A percentile compares a stretch with the other conserved stretches of the same genome.
Conservation (phyloP, 1,139 yeast genomes). For the Taphrina flavorubra region DNA sequence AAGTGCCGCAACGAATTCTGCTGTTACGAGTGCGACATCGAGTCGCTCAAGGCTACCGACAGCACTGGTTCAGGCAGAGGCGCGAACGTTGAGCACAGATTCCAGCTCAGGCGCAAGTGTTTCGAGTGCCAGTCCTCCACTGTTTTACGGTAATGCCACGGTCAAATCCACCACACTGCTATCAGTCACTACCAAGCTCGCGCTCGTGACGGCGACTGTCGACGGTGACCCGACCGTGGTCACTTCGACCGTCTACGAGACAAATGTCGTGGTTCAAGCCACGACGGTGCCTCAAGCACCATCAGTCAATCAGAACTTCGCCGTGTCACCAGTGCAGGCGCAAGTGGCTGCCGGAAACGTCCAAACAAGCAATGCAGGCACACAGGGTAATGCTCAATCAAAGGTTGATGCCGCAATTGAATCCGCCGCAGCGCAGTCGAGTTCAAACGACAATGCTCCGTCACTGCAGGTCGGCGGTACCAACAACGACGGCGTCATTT, state of each 20-base stretch:
- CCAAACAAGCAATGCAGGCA: not conserved
- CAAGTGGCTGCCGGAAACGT: not conserved
- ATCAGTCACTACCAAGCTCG: not conserved
- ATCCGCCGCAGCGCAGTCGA: not conserved
- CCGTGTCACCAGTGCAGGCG: not conserved
- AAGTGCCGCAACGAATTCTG: not conserved
- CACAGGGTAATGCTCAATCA: not conserved
- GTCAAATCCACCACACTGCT: not conserved
- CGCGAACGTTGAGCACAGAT: not conserved
- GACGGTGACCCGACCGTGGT: not conserved
- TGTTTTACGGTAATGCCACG: not conserved
- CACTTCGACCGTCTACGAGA: not conserved
- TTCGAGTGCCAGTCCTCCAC: not conserved
- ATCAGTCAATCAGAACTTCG: not conserved
- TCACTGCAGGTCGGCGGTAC: not conserved
- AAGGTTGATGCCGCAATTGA: not conserved
- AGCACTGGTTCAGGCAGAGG: not conserved
- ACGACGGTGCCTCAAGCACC: not conserved
- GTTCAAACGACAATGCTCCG: not conserved
- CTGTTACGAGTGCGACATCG: not conserved
- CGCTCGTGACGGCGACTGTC: constrained; percentile 5
- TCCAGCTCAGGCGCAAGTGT: not conserved
- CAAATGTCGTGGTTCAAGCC: not conserved
- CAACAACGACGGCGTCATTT: not conserved
- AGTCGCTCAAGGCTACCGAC: not conserved